Base-by-base conservation (phyloP, 495 filamentous ascomycete species). In the Cenococcum geophilum region DNA sequence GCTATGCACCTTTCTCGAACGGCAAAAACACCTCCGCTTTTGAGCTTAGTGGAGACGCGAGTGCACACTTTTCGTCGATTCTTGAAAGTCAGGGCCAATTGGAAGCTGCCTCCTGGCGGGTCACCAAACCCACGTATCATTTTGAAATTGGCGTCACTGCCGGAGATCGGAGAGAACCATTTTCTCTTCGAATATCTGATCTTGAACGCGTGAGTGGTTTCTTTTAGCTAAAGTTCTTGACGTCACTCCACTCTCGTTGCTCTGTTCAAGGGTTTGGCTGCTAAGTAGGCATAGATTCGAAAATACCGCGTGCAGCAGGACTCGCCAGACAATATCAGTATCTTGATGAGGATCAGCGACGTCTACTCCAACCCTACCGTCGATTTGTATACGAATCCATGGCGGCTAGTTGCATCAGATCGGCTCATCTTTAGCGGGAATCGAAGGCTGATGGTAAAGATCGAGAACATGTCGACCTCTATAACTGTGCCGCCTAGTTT, bases 361-460 rank as follows among this genome's bases (percentile, higher is more conserved):
- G 56, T 58, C 9, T 58, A 48, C 23, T 11, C 56, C 18, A 23
- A 58, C 10, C 9, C 10, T 20, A 4, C 25, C 16, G 5, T 25
- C 42, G 56, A 58, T 9, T 23, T 58, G 37, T 49, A 6, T 49
- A 23, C 32, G 4, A 23, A 58, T 21, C 56, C 56, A 25, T 58
- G 56, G 56, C 37, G 34, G 20, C 56, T 58, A 10, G 47, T 6
- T 25, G 10, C 20, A 37, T 12, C 34, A 4, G 14, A 42, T 20
- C 4, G 16, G 14, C 6, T 25, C 11, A 35, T 16, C 11, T 16
- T 18, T 8, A 8, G 14, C 25, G 5, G 10, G 4, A 22, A 42
- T n/a, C 6, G 25, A 21, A 43, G 25, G 4, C 40, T 43, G 10
- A 35, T 37, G 4, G 55, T 16, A n/a, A 18, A 5, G 25, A 37